Base-by-base conservation (phyloP, 257 asterid species). In the Osmanthus fragrans region DNA sequence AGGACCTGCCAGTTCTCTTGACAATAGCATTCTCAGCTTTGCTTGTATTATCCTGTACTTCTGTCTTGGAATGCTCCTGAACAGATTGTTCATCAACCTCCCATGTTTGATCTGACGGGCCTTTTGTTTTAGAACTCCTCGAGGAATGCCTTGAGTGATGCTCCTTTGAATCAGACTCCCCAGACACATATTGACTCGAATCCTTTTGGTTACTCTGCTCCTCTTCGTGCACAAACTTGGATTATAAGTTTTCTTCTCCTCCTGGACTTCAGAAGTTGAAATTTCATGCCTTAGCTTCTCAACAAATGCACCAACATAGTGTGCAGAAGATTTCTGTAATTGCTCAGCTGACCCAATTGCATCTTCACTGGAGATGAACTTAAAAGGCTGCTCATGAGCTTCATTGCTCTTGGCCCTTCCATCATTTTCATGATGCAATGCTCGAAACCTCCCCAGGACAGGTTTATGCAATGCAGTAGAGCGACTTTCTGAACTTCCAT, bases 31-130 rank as follows among this genome's bases (percentile, higher is more conserved):
- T 76, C 60, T 77, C 86, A 25, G 67, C 81, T 79, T 79, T 83
- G 74, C 71, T 82, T 79, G 82, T 80, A 74, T 81, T 83, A 72
- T 83, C 92, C 42, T 82, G 76, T 77, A 75, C 56, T 86, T 82
- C 91, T 78, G 82, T 72, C 75, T 73, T 82, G 6, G 89, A 79
- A 39, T 56, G 75, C 75, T 85, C 83, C 79, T 76, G 81, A 71
- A 34, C 75, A 63, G 87, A 80, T 36, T 86, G 82, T 84, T 87
- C 93, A 21, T 85, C 82, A 37, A 88, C 90, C 30, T 89, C 89
- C 99, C 97, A 93, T 81, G 85, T 89, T 83, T 92, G 96, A 84
- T 86, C 94, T 9, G 94, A 80, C 65, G 97, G 98, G 32, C 97
- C 97, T 81, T 86, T 88, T 58, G 85, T 32, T 56, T 80, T 88